Evolutionary conservation across 257 asterid genomes (phyloP), one percentile per base, ranked within the genome.

Genomic region (Plantago ovata): DNA sequence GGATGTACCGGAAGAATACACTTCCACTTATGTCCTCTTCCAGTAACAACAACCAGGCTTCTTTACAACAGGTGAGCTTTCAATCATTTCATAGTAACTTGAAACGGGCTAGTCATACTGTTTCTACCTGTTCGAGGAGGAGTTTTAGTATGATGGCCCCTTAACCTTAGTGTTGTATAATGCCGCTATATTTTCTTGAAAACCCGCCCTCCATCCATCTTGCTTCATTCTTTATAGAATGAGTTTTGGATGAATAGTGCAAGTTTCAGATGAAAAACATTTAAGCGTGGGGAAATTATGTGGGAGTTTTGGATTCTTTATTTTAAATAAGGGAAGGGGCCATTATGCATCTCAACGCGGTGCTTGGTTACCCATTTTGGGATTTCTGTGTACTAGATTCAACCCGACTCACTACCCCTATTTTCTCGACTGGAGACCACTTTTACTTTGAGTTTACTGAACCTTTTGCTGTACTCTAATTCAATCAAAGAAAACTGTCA

Each of bases 1-100:
- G 95, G 58, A 65, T 79, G 83, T 85, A 92, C 77, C 78, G 75
- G 82, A 92, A 85, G 84, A 78, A 56, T 57, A 92, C 96, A 64
- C 95, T 96, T 66, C 94, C 95, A 38, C 81, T 85, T 54, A 3
- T 79, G 73, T 79, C 93, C 67, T 60, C 84, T 15, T 69, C 83
- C 63, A 72, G 58, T 67, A 80, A 55, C 63, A 83, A 62, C 84
- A 84, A 61, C 69, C 95, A 82, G 67, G 92, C 85, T 68, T 65
- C 80, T 48, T 22, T 74, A 63, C 53, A 85, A 56, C 96, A 87
- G 98, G 98, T 87, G 62, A 67, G 47, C 58, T 44, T 53, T 50
- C 69, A 59, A 53, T 72, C 40, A 63, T 63, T 18, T 61, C 48
- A 7, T 48, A 23, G 45, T 44, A 63, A 61, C 5, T 14, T 43